Evolutionary conservation across 176 grass and related monocot genomes (phyloP).

Genomic region (Avena atlantica): DNA sequence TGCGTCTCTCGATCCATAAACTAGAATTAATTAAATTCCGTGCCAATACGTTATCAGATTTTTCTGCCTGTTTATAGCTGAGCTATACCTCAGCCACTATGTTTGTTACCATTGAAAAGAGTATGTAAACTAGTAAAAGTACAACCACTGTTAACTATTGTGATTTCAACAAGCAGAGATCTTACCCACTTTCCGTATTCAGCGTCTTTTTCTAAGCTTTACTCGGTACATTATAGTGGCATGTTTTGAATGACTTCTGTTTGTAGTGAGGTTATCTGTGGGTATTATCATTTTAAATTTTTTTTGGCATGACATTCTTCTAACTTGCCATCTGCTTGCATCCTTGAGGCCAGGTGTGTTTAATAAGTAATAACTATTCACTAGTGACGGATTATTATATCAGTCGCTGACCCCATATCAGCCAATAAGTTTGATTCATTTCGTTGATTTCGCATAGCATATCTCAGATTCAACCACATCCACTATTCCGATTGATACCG

Average conservation of each 20-base stretch:
- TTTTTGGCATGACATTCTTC: neutral
- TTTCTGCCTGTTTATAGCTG: conserved; percentile 10
- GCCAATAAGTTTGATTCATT: neutral
- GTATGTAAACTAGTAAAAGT: conserved; percentile 11
- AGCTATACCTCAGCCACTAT: neutral
- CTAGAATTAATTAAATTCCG: neutral
- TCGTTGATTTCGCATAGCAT: conserved; percentile 11
- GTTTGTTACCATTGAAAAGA: conserved; percentile 10
- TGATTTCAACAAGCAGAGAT: conserved; percentile 4
- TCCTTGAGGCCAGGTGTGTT: conserved; percentile 23
- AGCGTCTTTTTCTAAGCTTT: conserved; percentile 21
- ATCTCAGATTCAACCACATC: conserved; percentile 21
- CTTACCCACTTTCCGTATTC: conserved; percentile 12
- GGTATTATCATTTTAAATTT: neutral
- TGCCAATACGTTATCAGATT: conserved; percentile 10
- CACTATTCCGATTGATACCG: neutral
- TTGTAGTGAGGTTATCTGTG: conserved; percentile 10
- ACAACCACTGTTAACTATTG: neutral
- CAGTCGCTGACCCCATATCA: neutral
- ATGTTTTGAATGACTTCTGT: conserved; percentile 26
- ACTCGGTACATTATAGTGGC: neutral
- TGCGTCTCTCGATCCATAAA: neutral
- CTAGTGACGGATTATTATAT: neutral
- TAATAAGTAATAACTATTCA: neutral
- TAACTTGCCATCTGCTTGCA: conserved; percentile 14